Percentiles rank a stretch among this genome's conserved stretches.
These are phyloP conservation scores for Leucocoprinus birnbaumii DNA, from an alignment of 768 basidiomycete species.

Conservation along the genomic window DNA sequence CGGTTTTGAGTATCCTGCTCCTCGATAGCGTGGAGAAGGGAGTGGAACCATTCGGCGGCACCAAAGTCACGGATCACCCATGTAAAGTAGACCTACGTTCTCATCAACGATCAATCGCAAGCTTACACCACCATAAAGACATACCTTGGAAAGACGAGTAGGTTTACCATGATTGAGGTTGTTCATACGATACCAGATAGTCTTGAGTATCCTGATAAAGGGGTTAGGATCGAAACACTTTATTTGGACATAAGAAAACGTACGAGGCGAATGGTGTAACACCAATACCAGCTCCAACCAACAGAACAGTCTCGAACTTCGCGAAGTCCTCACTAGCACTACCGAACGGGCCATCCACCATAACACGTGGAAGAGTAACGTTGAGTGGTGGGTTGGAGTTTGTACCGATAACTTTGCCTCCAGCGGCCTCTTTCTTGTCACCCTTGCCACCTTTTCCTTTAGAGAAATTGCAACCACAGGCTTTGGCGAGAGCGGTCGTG, in stretches of 20 bases:
- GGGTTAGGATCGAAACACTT: background rate
- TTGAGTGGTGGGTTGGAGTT: conserved; percentile 58
- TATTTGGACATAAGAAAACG: conserved; percentile 29
- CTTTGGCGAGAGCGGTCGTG: conserved; percentile 75
- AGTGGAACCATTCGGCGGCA: conserved; percentile 92
- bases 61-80: conserved; percentile 96
- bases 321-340: conserved; percentile 89
- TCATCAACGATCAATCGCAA: background rate
- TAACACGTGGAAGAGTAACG: conserved; percentile 81
- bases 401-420: conserved; percentile 62
- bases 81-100: conserved; percentile 71
- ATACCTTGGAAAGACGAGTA: conserved; percentile 81
- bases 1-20: conserved; percentile 83
- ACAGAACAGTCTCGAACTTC: conserved; percentile 84
- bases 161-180: conserved; percentile 70
- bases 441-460: conserved; percentile 50
- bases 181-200: conserved; percentile 97
- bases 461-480: conserved; percentile 79
- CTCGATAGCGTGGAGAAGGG: conserved; percentile 88
- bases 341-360: conserved; percentile 97
- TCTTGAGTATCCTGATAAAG: conserved; percentile 69
- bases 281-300: conserved; percentile 94
- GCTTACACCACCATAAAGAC: background rate
- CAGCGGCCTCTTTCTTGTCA: conserved; percentile 38
- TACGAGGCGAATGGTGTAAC: conserved; percentile 96